Evolutionary conservation across 106 monocot species (phyloP).

Genomic region (Dendrobium nobile): DNA sequence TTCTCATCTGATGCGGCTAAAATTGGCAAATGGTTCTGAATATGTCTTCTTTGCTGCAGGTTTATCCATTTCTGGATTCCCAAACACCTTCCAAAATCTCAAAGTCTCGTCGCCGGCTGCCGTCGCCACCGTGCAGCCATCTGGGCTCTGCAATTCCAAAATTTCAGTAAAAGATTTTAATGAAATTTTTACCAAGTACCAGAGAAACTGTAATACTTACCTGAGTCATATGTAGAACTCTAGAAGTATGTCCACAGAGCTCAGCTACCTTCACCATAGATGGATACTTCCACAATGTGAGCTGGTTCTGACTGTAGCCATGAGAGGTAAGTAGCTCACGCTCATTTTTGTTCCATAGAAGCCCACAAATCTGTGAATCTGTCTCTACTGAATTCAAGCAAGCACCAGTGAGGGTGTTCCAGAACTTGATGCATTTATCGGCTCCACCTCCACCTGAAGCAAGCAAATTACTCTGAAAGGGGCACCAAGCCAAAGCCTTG

Average conservation of each 20-base stretch:
- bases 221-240: constrained; percentile 32
- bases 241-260: constrained; percentile 31
- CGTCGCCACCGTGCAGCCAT: constrained; percentile 22
- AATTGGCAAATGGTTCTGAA: constrained; percentile 30
- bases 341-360: constrained; percentile 26
- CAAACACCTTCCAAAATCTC: constrained; percentile 11
- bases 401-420: constrained; percentile 17
- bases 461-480: constrained; percentile 18
- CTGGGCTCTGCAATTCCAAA: constrained; percentile 39
- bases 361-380: constrained; percentile 11
- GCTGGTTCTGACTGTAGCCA: constrained; percentile 19
- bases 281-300: constrained; percentile 32
- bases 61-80: constrained; percentile 18
- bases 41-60: constrained; percentile 20
- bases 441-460: constrained; percentile 21
- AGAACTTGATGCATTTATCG: constrained; percentile 20
- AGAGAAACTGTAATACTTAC: constrained; percentile 1
- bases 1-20: constrained; percentile 38
- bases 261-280: constrained; percentile 32
- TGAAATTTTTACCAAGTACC: neutral
- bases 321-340: constrained; percentile 22
- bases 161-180: neutral
- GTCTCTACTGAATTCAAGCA: constrained; percentile 14
- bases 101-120: constrained; percentile 4
- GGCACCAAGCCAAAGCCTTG: constrained; percentile 30